Base-by-base conservation (phyloP, 75 land plant genomes). In the Picea sitchensis region DNA sequence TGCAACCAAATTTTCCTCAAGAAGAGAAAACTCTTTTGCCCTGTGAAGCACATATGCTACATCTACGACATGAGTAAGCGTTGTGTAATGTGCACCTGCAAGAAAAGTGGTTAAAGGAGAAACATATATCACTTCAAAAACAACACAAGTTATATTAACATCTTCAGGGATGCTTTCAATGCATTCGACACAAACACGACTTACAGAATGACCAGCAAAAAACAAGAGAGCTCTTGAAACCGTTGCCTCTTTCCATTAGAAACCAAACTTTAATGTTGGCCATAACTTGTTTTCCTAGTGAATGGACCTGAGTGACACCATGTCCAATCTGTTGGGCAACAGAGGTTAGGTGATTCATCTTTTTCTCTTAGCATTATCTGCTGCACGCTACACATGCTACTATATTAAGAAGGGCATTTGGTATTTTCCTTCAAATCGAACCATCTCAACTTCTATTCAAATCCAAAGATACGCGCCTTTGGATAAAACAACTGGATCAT, bases 51-150 rank as follows among this genome's bases (percentile, higher is more conserved):
- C 99, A 30, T 75, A 83, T 56, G 98, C 93, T 11, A 98, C 93
- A 88, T 98, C 96, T 79, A 93, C 90, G 67, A 98, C 99, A 12
- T 98, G 99, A 79, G 94, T 91, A 18, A 98, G 86, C 23, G 99
- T 86, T 12, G 61, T 82, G 79, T 85, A 91, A 80, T 86, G 85
- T 31, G 87, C 89, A 81, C 75, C 83, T 75, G 78, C 79, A 8
- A 81, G 64, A 76, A 87, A 87, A 21, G 73, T 82, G 20, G 69
- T 73, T 65, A 84, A 78, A 57, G 96, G 86, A 23, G 96, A 95
- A 69, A 89, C 94, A 90, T 95, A 86, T 17, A 95, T 89, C 23
- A 93, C 98, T 90, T 98, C 98, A 78, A 98, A 80, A 80, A 98
- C 92, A 73, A 93, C 98, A 59, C 95, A 71, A 4, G 88, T 98